A percentile compares a stretch with the other conserved stretches of the same genome.
Evolutionary conservation across 2,329 filamentous ascomycete genomes (phyloP).

Genomic region (Claviceps fusiformis): DNA sequence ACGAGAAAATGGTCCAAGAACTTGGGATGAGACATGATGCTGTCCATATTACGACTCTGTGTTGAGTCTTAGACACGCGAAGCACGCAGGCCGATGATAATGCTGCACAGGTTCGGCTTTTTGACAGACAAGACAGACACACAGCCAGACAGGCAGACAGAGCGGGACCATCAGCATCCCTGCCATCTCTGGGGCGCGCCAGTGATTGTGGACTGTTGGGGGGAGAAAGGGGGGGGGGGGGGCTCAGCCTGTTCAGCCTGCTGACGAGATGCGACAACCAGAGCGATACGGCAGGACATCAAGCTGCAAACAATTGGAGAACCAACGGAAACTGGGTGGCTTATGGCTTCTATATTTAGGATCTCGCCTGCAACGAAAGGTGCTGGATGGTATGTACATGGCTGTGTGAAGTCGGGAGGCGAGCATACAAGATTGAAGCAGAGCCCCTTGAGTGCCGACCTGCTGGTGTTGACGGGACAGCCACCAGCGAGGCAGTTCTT

Average conservation of each 20-base stretch:
- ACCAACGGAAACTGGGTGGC: neutral
- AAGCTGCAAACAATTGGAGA: neutral
- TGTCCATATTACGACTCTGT: too few relatives aligned
- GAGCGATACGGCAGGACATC: too few relatives aligned
- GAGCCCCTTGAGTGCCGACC: neutral
- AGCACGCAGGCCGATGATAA: too few relatives aligned
- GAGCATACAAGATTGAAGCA: too few relatives aligned
- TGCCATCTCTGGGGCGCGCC: neutral
- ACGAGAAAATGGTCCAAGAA: neutral
- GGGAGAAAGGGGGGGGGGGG: too few relatives aligned
- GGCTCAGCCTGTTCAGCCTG: neutral
- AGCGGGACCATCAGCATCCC: neutral
- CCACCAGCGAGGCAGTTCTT: neutral
- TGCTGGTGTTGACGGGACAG: neutral
- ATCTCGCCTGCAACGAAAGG: neutral
- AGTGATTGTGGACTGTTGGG: too few relatives aligned
- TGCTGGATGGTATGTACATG: neutral
- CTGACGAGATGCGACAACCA: neutral
- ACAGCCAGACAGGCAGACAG: neutral
- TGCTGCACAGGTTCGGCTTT: too few relatives aligned
- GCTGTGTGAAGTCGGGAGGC: neutral
- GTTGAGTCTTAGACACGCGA: too few relatives aligned
- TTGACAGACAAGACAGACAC: too few relatives aligned
- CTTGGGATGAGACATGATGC: neutral
- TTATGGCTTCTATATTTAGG: slow-evolving; percentile 3